A percentile compares a stretch with the other conserved stretches of the same genome.
phyloP scores from a whole-genome alignment of 1,284 basidiomycete species.

The Microbotryomycetes sp. region DNA sequence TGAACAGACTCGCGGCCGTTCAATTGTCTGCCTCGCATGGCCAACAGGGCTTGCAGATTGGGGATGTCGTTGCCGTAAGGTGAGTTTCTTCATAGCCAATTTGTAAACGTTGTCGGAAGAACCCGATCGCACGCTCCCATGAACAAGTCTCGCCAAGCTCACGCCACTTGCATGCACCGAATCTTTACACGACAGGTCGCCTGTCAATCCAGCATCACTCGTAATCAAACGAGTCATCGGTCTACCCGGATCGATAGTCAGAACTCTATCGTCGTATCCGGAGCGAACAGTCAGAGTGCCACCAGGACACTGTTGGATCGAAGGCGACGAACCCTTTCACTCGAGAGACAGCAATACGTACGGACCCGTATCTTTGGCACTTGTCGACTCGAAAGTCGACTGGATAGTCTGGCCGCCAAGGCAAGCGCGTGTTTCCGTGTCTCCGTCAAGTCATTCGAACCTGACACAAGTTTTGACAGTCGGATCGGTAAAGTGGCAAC shows the following conservation, averaged over 20 bases:
- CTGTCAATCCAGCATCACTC: constrained; percentile 44
- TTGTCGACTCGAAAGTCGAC: constrained; percentile 43
- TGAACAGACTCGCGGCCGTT: constrained; percentile 44
- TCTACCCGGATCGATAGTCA: constrained; percentile 48
- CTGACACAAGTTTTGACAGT: background rate
- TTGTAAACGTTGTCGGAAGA: too few relatives aligned
- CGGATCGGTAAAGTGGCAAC: background rate
- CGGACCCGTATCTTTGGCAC: constrained; percentile 47
- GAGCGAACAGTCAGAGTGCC: constrained; percentile 41
- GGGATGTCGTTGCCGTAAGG: constrained; percentile 49
- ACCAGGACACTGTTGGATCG: constrained; percentile 47
- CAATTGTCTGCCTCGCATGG: constrained; percentile 18
- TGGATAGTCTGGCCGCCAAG: constrained; percentile 44
- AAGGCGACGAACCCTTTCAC: constrained; percentile 48
- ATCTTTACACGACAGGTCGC: constrained; percentile 40
- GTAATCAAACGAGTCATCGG: constrained; percentile 51
- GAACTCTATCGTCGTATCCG: constrained; percentile 39
- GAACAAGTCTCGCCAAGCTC: too few relatives aligned
- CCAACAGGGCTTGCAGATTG: constrained; percentile 36
- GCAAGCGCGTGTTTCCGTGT: constrained; percentile 7
- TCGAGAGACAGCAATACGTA: constrained; percentile 47
- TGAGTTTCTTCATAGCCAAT: constrained; percentile 18
- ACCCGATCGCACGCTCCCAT: too few relatives aligned
- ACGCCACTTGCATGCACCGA: background rate
- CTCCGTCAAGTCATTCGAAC: background rate